Percentiles rank a stretch among this genome's conserved stretches.
Conservation (phyloP, 176 grass and related monocot species). For the Oryza officinalis region DNA sequence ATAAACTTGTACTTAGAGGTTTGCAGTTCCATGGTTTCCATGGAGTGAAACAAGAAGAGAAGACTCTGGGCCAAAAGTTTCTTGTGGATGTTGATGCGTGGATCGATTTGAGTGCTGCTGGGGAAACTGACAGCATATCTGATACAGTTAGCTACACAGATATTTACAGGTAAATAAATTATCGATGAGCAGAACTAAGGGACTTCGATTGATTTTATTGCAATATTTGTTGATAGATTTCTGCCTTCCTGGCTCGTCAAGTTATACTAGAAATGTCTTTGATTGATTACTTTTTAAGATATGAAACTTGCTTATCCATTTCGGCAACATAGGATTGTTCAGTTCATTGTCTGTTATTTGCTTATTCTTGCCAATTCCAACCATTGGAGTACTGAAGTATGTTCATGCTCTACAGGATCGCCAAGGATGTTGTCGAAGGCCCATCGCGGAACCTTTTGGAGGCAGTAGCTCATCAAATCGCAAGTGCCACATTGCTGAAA, state of each 20-base stretch:
- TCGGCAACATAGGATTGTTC: background rate
- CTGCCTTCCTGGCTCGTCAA: background rate
- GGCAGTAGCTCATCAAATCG: slow-evolving; percentile 62
- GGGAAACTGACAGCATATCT: slow-evolving; percentile 56
- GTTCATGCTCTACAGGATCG: slow-evolving; percentile 39
- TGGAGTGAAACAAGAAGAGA: slow-evolving; percentile 73
- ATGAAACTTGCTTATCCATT: background rate
- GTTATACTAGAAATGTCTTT: background rate
- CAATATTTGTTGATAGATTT: background rate
- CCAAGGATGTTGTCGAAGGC: slow-evolving; percentile 70
- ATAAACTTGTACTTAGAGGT: slow-evolving; percentile 67
- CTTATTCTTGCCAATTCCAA: background rate
- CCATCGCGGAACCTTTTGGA: slow-evolving; percentile 71
- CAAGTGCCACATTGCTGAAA: slow-evolving; percentile 52
- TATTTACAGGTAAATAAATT: slow-evolving; percentile 63
- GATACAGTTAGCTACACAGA: slow-evolving; percentile 72
- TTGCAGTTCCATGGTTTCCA: slow-evolving; percentile 85
- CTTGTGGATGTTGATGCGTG: slow-evolving; percentile 66
- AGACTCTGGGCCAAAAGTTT: slow-evolving; percentile 77
- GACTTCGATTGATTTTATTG: background rate
- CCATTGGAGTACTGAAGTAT: background rate
- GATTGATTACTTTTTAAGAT: background rate
- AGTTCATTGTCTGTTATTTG: background rate
- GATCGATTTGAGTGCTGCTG: slow-evolving; percentile 62
- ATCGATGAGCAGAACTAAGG: background rate